Evolutionary conservation across 352 stramenopile genomes (phyloP).

Genomic region (Globisporangium canariense): DNA sequence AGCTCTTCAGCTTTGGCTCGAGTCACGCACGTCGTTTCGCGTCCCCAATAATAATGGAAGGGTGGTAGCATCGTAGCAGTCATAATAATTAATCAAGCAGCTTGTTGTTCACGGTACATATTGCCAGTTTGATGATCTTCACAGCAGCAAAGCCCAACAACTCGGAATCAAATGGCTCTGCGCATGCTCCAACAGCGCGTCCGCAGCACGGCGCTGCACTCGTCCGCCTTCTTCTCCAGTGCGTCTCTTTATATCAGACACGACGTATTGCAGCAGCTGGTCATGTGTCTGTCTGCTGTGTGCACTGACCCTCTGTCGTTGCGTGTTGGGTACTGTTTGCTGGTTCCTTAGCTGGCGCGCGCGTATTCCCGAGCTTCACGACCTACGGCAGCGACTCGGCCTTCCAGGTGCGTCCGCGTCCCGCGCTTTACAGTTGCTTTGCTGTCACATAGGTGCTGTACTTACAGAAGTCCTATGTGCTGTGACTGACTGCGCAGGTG

Average conservation of each 20-base stretch:
- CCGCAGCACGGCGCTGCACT: slow-evolving; percentile 14
- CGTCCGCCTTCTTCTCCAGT: slow-evolving; percentile 26
- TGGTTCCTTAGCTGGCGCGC: slow-evolving; percentile 32
- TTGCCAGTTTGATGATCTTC: neutral
- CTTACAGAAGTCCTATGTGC: neutral
- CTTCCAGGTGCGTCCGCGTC: slow-evolving; percentile 43
- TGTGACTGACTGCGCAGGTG: slow-evolving; percentile 23
- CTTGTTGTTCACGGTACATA: neutral
- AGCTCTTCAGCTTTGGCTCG: no score
- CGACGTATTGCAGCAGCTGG: neutral
- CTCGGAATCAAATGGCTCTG: slow-evolving; percentile 27
- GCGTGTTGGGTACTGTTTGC: neutral
- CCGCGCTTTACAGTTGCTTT: no score
- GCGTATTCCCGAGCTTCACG: slow-evolving; percentile 76
- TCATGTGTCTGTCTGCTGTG: neutral
- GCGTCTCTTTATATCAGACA: slow-evolving; percentile 11
- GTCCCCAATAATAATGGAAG: neutral
- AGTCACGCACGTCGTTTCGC: slow-evolving; percentile 29
- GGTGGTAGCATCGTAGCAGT: neutral
- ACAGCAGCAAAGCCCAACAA: neutral
- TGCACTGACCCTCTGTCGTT: neutral
- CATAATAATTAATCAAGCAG: neutral
- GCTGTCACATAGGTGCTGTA: no score
- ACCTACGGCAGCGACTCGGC: slow-evolving; percentile 68
- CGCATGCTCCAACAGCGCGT: slow-evolving; percentile 26